Evolutionary conservation across 805 yeast species (phyloP), one percentile per base, ranked within the genome.

Genomic region (Candida sonorensis): DNA sequence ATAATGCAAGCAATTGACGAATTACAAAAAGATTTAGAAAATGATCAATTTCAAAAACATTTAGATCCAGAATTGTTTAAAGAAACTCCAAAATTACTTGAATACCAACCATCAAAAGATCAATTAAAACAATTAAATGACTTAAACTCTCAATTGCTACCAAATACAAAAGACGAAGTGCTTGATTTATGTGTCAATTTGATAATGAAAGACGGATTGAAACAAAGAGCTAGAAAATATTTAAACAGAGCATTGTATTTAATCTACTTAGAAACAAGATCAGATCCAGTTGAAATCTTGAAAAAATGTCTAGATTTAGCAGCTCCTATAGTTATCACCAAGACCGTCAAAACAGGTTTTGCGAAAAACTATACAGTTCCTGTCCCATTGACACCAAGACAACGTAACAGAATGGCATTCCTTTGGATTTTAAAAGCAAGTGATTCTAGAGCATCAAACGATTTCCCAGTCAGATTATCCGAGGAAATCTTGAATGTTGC

Each of bases 171-270:
- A 27, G 92, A 86, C 46, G 81, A 83, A n/a, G 72, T 78, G 14
- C 65, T 88, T 30, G 77, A 78, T 30, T 79, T 82, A 46, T 74
- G 92, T 50, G 79, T 84, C 34, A 87, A 87, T 53, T 68, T 87
- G 63, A 77, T 92, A 40, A 92, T 92, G 97, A 77, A 84, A 52
- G 79, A 85, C 53, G 98, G 98, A 26, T 78, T 79, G 57, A 92
- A 88, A 57, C 73, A 83, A 34, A 63, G 67, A 30, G 97, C 97
- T 0, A 80, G 79, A 52, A 79, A 71, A 46, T 67, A 70, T 30
- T 66, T 92, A 35, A 71, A 80, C 33, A 72, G 80, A 51, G 94
- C 97, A 0, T 66, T 92, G 31, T 87, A 88, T 52, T 63, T 88
- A 30, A 81, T 79, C 26, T 83, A 73, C 57, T 68, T 86, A 44